A percentile compares a stretch with the other conserved stretches of the same genome.
Conservation (phyloP, 805 yeast species). For the Candida taoyuanica region DNA sequence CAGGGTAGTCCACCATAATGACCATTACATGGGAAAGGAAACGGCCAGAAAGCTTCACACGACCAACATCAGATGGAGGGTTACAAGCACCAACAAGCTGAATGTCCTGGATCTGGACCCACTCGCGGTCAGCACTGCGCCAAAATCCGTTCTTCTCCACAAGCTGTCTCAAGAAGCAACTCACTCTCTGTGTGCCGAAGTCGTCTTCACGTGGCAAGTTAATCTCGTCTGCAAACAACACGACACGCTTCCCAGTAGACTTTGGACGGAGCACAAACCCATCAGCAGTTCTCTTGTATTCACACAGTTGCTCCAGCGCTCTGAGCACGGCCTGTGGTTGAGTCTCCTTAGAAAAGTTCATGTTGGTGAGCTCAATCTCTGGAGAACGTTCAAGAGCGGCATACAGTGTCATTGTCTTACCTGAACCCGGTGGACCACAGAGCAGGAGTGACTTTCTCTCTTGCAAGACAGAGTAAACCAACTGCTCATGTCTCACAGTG, state of each 20-base stretch:
- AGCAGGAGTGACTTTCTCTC: constrained; percentile 60
- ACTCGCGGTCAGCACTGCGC: constrained; percentile 50
- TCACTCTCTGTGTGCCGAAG: constrained; percentile 69
- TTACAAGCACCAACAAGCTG: constrained; percentile 96
- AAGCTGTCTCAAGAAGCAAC: constrained; percentile 69
- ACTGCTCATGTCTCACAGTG: constrained; percentile 60
- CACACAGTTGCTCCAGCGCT: constrained; percentile 70
- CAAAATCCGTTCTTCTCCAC: constrained; percentile 76
- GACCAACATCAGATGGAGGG: constrained; percentile 78
- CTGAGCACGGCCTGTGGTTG: constrained; percentile 55
- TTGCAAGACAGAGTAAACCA: constrained; percentile 52
- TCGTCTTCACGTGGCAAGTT: constrained; percentile 72
- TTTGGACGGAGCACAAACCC: constrained; percentile 59
- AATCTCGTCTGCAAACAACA: constrained; percentile 87
- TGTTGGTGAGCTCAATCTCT: constrained; percentile 53
- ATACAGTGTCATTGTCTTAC: constrained; percentile 87
- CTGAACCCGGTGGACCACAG: constrained; percentile 98
- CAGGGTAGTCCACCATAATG: constrained; percentile 78
- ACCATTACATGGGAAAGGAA: constrained; percentile 64
- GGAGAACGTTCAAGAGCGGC: constrained; percentile 58
- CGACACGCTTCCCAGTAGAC: constrained; percentile 61
- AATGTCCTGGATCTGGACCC: constrained; percentile 62
- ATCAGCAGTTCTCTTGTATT: constrained; percentile 44
- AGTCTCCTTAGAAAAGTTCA: constrained; percentile 83
- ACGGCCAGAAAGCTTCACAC: constrained; percentile 52